These are phyloP conservation scores for Wickerhamomyces rabaulensis DNA, from an alignment of 805 yeast genomes.

Conservation along the genomic window DNA sequence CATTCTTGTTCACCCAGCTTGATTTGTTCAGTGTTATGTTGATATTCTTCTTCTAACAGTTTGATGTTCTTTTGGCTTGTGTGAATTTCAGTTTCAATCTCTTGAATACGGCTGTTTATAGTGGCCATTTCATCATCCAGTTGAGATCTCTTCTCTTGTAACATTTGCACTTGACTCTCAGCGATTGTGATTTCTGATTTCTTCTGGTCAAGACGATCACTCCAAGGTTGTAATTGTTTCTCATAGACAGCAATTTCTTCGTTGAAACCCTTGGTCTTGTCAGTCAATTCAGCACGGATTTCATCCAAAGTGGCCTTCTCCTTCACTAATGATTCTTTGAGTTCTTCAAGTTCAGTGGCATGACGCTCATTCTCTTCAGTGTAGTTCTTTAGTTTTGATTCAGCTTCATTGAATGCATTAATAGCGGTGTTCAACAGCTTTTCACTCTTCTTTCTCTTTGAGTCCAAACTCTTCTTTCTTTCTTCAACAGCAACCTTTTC, in stretches of 20 bases:
- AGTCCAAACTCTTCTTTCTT: slow-evolving; percentile 58
- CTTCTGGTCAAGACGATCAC: slow-evolving; percentile 55
- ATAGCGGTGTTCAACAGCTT: slow-evolving; percentile 48
- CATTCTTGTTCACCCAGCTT: slow-evolving; percentile 54
- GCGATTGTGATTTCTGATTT: slow-evolving; percentile 62
- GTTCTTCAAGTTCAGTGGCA: slow-evolving; percentile 37
- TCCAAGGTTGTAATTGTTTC: slow-evolving; percentile 77
- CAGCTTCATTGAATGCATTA: slow-evolving; percentile 38
- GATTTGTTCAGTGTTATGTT: slow-evolving; percentile 49
- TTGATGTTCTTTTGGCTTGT: slow-evolving; percentile 41
- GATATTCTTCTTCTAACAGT: slow-evolving; percentile 43
- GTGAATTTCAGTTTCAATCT: slow-evolving; percentile 43
- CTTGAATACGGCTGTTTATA: slow-evolving; percentile 38
- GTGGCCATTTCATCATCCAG: slow-evolving; percentile 39
- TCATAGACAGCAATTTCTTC: slow-evolving; percentile 60
- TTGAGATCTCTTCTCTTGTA: slow-evolving; percentile 40
- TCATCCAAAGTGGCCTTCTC: slow-evolving; percentile 58
- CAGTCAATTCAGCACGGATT: slow-evolving; percentile 61
- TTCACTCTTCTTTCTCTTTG: slow-evolving; percentile 52
- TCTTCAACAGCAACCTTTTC: slow-evolving; percentile 71
- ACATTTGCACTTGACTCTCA: slow-evolving; percentile 57
- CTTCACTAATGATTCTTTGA: slow-evolving; percentile 38
- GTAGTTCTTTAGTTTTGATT: slow-evolving; percentile 40
- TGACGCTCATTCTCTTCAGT: slow-evolving; percentile 39
- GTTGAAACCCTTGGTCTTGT: slow-evolving; percentile 67